A percentile compares a stretch with the other conserved stretches of the same genome.
phyloP scores from a whole-genome alignment of 1,139 yeast genomes.

The Taiozyma onychis region DNA sequence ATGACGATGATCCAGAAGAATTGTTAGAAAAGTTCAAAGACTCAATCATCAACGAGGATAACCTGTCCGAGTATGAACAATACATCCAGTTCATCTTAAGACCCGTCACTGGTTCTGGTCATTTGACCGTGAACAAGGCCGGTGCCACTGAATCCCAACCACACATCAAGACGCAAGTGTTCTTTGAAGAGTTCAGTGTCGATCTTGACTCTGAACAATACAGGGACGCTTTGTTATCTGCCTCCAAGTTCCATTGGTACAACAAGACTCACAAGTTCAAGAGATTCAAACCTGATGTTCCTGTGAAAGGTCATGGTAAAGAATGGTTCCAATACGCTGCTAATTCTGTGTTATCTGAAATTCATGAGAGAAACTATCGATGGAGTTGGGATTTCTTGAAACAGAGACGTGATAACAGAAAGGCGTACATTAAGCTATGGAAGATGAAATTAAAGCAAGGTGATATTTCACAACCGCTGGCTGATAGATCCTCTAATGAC shows the following conservation, averaged over 20 bases:
- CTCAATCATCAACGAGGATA: constrained; percentile 29
- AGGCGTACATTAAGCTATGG: constrained; percentile 65
- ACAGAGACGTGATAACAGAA: constrained; percentile 66
- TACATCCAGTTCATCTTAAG: constrained; percentile 62
- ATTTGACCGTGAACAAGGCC: constrained; percentile 69
- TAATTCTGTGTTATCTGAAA: constrained; percentile 63
- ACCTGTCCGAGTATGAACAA: constrained; percentile 22
- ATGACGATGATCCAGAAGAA: constrained; percentile 38
- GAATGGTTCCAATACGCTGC: constrained; percentile 85
- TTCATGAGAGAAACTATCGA: constrained; percentile 70
- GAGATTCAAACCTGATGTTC: constrained; percentile 56
- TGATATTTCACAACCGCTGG: constrained; percentile 24
- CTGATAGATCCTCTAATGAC: constrained; percentile 30
- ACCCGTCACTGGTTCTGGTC: constrained; percentile 90
- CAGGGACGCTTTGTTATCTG: constrained; percentile 72
- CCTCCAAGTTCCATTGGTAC: constrained; percentile 77
- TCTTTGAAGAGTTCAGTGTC: constrained; percentile 83
- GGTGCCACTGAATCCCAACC: constrained; percentile 70
- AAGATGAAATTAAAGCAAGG: constrained; percentile 41
- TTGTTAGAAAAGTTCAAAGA: constrained; percentile 39
- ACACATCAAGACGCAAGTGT: constrained; percentile 67
- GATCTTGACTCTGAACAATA: constrained; percentile 84
- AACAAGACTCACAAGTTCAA: constrained; percentile 72
- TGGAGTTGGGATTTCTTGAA: constrained; percentile 90
- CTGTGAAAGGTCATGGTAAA: constrained; percentile 62